A percentile compares a stretch with the other conserved stretches of the same genome.
Conservation (phyloP, 352 stramenopile species). For the Globisporangium mamillatum region DNA sequence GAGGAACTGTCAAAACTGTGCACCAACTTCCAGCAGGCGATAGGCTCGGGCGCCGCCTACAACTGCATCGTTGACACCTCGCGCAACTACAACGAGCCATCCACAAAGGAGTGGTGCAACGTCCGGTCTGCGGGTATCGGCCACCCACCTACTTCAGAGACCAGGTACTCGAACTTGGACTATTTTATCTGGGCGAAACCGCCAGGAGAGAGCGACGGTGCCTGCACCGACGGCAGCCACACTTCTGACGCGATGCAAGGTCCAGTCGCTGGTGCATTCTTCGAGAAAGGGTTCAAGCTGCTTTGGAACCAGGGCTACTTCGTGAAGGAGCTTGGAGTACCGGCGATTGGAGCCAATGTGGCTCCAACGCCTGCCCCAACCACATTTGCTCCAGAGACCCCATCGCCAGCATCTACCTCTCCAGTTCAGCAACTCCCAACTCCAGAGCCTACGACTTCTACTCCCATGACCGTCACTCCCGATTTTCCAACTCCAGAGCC, state of each 20-base stretch:
- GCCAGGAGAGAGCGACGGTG: slow-evolving; percentile 63
- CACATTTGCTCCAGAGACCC: slow-evolving; percentile 10
- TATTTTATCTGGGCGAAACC: slow-evolving; percentile 78
- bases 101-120: slow-evolving; percentile 58
- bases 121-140: slow-evolving; percentile 39
- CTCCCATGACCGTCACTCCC: not conserved
- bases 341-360: slow-evolving; percentile 24
- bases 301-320: slow-evolving; percentile 72
- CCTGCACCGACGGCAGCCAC: slow-evolving; percentile 28
- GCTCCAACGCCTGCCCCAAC: not conserved
- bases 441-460: not conserved
- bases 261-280: slow-evolving; percentile 54
- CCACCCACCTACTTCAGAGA: slow-evolving; percentile 41
- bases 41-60: slow-evolving; percentile 29
- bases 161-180: slow-evolving; percentile 46
- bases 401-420: slow-evolving; percentile 1
- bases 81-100: slow-evolving; percentile 31
- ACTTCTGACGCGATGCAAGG: slow-evolving; percentile 50
- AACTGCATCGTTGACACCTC: slow-evolving; percentile 68
- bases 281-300: slow-evolving; percentile 42
- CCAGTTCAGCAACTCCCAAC: slow-evolving; percentile 1
- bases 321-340: slow-evolving; percentile 35
- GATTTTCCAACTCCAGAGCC: slow-evolving; percentile 4
- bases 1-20: slow-evolving; percentile 45
- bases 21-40: slow-evolving; percentile 51